phyloP scores from a whole-genome alignment of 805 yeast species.

The Starmerella floricola region DNA sequence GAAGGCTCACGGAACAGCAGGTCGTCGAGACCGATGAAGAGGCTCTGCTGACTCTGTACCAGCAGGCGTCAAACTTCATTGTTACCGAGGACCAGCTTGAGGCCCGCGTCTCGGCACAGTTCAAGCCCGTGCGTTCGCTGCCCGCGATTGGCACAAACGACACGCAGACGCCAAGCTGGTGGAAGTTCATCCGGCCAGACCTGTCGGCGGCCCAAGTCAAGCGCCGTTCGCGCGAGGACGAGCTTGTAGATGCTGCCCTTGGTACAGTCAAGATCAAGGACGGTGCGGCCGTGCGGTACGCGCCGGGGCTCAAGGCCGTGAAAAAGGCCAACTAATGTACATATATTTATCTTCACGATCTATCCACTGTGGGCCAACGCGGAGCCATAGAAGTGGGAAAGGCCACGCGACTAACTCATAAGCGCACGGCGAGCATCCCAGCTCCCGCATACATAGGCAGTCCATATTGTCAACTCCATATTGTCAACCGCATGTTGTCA shows the following conservation, averaged over 20 bases:
- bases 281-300: conserved; percentile 1
- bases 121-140: conserved; percentile 10
- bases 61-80: conserved; percentile 16
- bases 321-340: no score
- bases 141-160: conserved; percentile 10
- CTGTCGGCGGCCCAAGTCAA: background rate
- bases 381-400: no score
- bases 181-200: conserved; percentile 6
- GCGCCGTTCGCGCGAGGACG: conserved; percentile 5
- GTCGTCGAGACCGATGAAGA: conserved; percentile 43
- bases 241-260: conserved; percentile 6
- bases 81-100: conserved; percentile 17
- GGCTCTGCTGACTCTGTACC: conserved; percentile 56
- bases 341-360: no score
- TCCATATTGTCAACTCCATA: no score
- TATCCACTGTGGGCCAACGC: no score
- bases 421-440: no score
- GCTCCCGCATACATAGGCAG: no score
- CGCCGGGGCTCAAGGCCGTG: conserved; percentile 10
- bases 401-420: no score
- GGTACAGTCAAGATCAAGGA: conserved; percentile 5
- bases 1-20: conserved; percentile 43
- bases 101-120: conserved; percentile 8
- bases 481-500: no score
- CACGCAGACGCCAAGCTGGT: conserved; percentile 16